These are phyloP conservation scores for Moelleriella libera DNA, from an alignment of 2,329 filamentous ascomycete species.

Conservation along the genomic window DNA sequence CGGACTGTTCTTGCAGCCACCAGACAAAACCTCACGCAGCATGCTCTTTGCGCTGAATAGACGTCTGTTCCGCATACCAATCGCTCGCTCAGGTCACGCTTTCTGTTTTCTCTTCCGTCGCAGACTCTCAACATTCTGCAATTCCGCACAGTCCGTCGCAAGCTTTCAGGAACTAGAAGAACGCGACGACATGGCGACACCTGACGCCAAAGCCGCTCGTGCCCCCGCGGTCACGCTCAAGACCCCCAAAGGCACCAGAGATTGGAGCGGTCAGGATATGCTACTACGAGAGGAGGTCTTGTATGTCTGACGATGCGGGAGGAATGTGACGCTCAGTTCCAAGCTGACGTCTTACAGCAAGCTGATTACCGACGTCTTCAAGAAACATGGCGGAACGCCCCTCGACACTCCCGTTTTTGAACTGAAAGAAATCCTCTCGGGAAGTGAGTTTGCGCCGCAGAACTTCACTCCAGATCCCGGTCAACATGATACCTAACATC, in stretches of 20 bases:
- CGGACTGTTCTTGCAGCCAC: not conserved
- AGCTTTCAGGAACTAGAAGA: not conserved
- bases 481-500: not conserved
- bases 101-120: slow-evolving; percentile 2
- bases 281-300: slow-evolving; percentile 73
- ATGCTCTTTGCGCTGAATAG: slow-evolving; percentile 8
- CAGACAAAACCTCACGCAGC: not conserved
- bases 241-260: slow-evolving; percentile 81
- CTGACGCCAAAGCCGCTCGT: slow-evolving; percentile 31
- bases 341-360: slow-evolving; percentile 13
- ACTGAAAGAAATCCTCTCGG: slow-evolving; percentile 70
- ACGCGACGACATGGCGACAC: slow-evolving; percentile 15
- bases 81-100: slow-evolving; percentile 1
- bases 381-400: slow-evolving; percentile 65
- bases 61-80: slow-evolving; percentile 1
- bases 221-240: slow-evolving; percentile 40
- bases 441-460: slow-evolving; percentile 25
- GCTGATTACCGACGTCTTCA: slow-evolving; percentile 66
- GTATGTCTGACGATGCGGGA: slow-evolving; percentile 1
- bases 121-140: not conserved
- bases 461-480: too few species aligned
- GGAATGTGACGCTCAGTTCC: not conserved
- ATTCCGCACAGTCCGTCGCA: not conserved
- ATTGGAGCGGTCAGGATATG: slow-evolving; percentile 70
- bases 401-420: slow-evolving; percentile 80